A percentile compares a stretch with the other conserved stretches of the same genome.
phyloP scores from a whole-genome alignment of 148 eudicot species.

The Rheum nobile region DNA sequence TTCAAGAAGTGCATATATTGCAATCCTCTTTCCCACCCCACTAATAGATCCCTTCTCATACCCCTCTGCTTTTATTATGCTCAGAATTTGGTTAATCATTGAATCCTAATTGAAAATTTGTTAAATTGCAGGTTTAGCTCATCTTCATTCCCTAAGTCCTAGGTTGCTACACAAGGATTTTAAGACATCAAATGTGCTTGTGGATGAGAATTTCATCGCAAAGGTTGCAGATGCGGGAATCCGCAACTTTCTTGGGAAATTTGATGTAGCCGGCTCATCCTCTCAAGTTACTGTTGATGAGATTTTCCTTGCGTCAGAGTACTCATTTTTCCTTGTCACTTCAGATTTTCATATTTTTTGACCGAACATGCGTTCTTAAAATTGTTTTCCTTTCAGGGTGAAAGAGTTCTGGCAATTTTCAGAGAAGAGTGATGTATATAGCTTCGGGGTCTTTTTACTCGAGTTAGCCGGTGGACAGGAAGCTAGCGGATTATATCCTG shows the following conservation, averaged over 20 bases:
- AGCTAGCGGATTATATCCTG: slow-evolving; percentile 48
- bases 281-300: slow-evolving; percentile 65
- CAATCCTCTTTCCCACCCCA: not conserved
- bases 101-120: slow-evolving; percentile 12
- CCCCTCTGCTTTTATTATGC: not conserved
- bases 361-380: not conserved
- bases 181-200: slow-evolving; percentile 94
- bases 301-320: slow-evolving; percentile 90
- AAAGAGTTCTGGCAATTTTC: slow-evolving; percentile 82
- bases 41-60: not conserved
- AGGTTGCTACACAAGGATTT: slow-evolving; percentile 89
- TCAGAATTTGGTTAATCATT: not conserved
- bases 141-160: slow-evolving; percentile 92
- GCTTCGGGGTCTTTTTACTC: slow-evolving; percentile 81
- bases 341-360: not conserved
- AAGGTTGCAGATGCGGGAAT: slow-evolving; percentile 98
- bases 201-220: slow-evolving; percentile 93
- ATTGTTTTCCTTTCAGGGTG: slow-evolving; percentile 39
- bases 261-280: slow-evolving; percentile 72
- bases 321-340: slow-evolving; percentile 13
- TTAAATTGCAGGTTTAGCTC: slow-evolving; percentile 67
- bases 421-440: slow-evolving; percentile 80
- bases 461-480: slow-evolving; percentile 79
- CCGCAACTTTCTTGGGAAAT: slow-evolving; percentile 72
- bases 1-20: not conserved